These are phyloP conservation scores for Lunasporangiospora selenospora DNA, from an alignment of 192 early-diverging fungal genomes.

Conservation along the genomic window DNA sequence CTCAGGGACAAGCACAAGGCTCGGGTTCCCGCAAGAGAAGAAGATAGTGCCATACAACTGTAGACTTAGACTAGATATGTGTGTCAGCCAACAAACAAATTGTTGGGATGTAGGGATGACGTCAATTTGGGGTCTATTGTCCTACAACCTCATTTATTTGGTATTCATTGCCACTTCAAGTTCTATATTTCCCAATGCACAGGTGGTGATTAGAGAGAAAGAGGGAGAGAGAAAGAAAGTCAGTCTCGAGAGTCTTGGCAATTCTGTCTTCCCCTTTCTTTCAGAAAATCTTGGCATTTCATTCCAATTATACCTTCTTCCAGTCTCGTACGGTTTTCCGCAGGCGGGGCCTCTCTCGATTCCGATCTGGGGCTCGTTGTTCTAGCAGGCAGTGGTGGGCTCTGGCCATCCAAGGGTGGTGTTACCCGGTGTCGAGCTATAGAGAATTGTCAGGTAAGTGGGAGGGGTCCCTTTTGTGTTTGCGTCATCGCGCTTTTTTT, in stretches of 20 bases:
- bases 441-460: background rate
- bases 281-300: background rate
- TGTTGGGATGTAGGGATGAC: too few relatives aligned
- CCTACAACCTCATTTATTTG: too few relatives aligned
- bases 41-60: too few relatives aligned
- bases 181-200: too few relatives aligned
- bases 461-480: too few relatives aligned
- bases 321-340: slow-evolving; percentile 23
- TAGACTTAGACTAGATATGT: too few relatives aligned
- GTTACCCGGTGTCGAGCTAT: slow-evolving; percentile 34
- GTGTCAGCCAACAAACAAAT: too few relatives aligned
- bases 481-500: too few relatives aligned
- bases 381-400: slow-evolving; percentile 25
- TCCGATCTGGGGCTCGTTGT: slow-evolving; percentile 1
- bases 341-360: background rate
- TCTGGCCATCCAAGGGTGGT: slow-evolving; percentile 17
- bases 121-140: too few relatives aligned
- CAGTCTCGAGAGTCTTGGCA: slow-evolving; percentile 17
- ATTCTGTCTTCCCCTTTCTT: background rate
- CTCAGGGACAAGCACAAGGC: too few relatives aligned
- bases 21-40: too few relatives aligned
- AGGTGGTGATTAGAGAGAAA: too few relatives aligned
- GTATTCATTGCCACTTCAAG: slow-evolving; percentile 16
- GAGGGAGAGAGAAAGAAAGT: background rate
- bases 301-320: slow-evolving; percentile 23